Base-by-base conservation (phyloP, 2,329 filamentous ascomycete genomes). In the Pseudogymnoascus sp. region DNA sequence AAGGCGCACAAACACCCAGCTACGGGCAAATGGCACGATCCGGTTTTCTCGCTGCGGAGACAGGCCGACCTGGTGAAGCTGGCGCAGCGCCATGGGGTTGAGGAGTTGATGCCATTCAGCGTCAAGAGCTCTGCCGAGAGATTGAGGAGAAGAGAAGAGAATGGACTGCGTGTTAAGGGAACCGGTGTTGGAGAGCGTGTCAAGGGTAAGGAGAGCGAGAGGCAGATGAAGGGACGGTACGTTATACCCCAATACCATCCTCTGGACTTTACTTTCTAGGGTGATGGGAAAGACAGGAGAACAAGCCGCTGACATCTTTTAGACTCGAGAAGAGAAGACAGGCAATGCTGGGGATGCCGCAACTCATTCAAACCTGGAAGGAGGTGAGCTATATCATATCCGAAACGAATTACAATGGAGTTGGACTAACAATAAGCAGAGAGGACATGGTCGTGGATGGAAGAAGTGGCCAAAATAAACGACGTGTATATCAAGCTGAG, bases 321-420 rank as follows among this genome's bases (percentile, higher is more conserved):
- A 89, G 87, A 75, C 83, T 97, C 82, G 91, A 96, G 74, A 85
- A 89, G 78, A 86, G 92, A 77, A 89, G 88, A 81, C 84, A 90
- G 75, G 94, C 94, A 63, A 97, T 97, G 90, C 75, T 95, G 78
- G 86, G 87, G 63, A 99, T 99, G 94, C 92, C 93, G 66, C 85
- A 88, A 71, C 84, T 97, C 78, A 90, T 99, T 74, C 84, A 88
- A 75, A 81, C 89, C 74, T 99, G 93, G 94, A 96, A 96, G 78
- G 86, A 89, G 84, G 90, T 94, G 78, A 73, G 85, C 76, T 62
- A 59, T 61, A 13, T 36, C 15, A 10, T 39, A 15, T 13, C 10
- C 6, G 21, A 33, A 8, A 60, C 31, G 39, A 31, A 31, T 11
- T 7, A n/a, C 17, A n/a, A 62, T 59, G 33, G 47, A 59, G 40